Conservation (phyloP, 306 rosid species). For the Acacia crassicarpa region DNA sequence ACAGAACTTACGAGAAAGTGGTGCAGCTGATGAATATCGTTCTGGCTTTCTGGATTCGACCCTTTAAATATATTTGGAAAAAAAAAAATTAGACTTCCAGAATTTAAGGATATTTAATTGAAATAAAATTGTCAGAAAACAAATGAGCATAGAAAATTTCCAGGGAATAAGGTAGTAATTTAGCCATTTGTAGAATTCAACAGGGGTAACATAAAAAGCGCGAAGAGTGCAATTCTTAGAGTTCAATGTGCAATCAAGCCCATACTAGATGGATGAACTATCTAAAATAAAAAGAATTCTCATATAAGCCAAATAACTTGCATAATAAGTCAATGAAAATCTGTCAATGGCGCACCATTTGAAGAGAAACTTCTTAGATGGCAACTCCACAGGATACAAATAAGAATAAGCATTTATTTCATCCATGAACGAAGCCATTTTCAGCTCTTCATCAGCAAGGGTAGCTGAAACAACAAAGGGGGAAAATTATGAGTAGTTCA, state of each 20-base stretch:
- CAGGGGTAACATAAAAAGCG: background rate
- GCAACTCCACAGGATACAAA: constrained; percentile 71
- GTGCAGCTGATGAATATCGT: constrained; percentile 96
- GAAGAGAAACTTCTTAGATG: constrained; percentile 64
- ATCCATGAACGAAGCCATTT: constrained; percentile 64
- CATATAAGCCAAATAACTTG: background rate
- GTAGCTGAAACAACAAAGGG: constrained; percentile 38
- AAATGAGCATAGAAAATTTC: constrained; percentile 7
- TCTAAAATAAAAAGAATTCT: background rate
- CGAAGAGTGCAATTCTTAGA: background rate
- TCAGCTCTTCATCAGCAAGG: constrained; percentile 67
- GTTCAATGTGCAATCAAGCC: background rate
- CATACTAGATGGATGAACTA: background rate
- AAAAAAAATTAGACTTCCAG: constrained; percentile 46
- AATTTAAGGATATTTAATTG: constrained; percentile 6
- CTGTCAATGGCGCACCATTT: constrained; percentile 64
- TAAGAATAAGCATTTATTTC: constrained; percentile 83
- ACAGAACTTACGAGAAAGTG: constrained; percentile 84
- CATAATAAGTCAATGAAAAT: background rate
- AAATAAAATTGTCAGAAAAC: background rate
- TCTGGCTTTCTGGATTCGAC: constrained; percentile 97
- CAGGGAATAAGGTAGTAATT: constrained; percentile 6
- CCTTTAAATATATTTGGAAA: constrained; percentile 55
- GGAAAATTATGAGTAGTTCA: background rate
- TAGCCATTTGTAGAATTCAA: background rate